Conservation (phyloP, 2,329 filamentous ascomycete genomes). For the Fusarium cyanostomum region DNA sequence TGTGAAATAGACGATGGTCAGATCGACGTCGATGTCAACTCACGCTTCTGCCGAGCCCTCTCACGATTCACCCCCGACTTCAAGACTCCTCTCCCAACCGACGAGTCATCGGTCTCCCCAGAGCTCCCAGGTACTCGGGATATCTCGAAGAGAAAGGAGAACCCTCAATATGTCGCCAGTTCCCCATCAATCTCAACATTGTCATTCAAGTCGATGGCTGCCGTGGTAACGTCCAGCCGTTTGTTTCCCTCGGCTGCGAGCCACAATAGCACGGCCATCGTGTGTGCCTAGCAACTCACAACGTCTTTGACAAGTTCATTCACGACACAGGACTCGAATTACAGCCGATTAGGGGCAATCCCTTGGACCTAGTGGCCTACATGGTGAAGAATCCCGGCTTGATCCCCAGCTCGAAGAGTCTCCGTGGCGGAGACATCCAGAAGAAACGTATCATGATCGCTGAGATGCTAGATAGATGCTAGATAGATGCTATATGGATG, state of each 20-base stretch:
- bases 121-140: background rate
- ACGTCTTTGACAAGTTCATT: slow-evolving; percentile 60
- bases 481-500: too few relatives aligned
- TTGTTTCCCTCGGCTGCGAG: slow-evolving; percentile 75
- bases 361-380: slow-evolving; percentile 42
- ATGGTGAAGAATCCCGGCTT: slow-evolving; percentile 47
- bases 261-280: slow-evolving; percentile 76
- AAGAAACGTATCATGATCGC: slow-evolving; percentile 43
- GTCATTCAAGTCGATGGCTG: slow-evolving; percentile 84
- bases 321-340: slow-evolving; percentile 60
- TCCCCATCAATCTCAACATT: slow-evolving; percentile 61
- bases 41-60: slow-evolving; percentile 26
- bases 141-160: background rate
- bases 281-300: slow-evolving; percentile 76
- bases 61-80: slow-evolving; percentile 27
- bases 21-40: slow-evolving; percentile 25
- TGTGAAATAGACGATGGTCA: slow-evolving; percentile 17
- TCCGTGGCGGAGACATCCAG: slow-evolving; percentile 43
- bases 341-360: slow-evolving; percentile 64
- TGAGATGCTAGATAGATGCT: slow-evolving; percentile 46
- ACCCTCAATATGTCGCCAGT: background rate
- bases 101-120: background rate
- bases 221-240: slow-evolving; percentile 82
- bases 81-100: slow-evolving; percentile 15
- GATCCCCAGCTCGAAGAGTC: slow-evolving; percentile 42